Base-by-base conservation (phyloP, 1,284 basidiomycete genomes). In the Laetiporus sulphureus region DNA sequence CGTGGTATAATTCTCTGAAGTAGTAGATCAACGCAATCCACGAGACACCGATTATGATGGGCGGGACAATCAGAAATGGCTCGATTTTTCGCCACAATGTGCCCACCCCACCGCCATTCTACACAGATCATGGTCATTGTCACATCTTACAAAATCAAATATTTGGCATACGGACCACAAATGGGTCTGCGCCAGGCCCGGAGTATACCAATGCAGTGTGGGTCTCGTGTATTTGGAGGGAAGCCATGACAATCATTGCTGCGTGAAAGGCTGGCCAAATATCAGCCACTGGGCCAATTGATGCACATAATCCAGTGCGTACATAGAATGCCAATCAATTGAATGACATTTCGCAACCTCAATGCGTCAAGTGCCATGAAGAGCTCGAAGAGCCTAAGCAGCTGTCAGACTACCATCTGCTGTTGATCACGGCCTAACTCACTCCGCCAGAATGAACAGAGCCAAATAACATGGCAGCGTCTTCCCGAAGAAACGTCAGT, bases 381-480 rank as follows among this genome's bases (percentile, higher is more conserved):
- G 12, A 84, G 59, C 52, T 87, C 83, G 45, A 88, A 88, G 2
- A 85, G 47, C 56, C 84, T 87, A 51, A 20, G 15, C 40, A 21
- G 12, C 30, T 13, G 36, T 53, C n/a, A 52, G 16, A n/a, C n/a
- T n/a, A n/a, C n/a, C n/a, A n/a, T n/a, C n/a, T n/a, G n/a, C n/a
- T n/a, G n/a, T n/a, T n/a, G n/a, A n/a, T n/a, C n/a, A n/a, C n/a
- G n/a, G n/a, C n/a, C n/a, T n/a, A n/a, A 59, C 73, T 41, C 58
- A 85, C 86, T 86, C 85, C 43, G 82, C 85, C n/a, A 90, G 67
- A 27, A 79, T 77, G 60, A 88, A 90, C 11, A 90, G 68, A 2
- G 83, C 83, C 7, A 90, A 74, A 60, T 88, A 90, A 59, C 87
- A 89, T 49, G 87, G 79, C 47, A 90, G 60, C n/a, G 87, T 90